These are phyloP conservation scores for Aspergillus ruber DNA, from an alignment of 2,329 filamentous ascomycete genomes.

Conservation along the genomic window DNA sequence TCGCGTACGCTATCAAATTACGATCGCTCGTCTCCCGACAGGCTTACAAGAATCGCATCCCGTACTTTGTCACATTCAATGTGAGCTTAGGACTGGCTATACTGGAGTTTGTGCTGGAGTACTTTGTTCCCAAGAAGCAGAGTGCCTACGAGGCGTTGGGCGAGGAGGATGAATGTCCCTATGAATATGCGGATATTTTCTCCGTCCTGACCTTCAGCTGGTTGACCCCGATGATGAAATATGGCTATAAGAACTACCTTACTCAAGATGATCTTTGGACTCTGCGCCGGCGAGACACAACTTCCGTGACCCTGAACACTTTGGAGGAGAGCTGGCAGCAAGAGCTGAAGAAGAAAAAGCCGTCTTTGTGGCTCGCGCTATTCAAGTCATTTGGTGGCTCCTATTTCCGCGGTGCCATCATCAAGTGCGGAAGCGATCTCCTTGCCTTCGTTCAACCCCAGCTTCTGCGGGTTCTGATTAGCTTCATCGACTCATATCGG, in stretches of 20 bases:
- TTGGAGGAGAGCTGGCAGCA: conserved; percentile 72
- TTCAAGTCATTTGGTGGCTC: conserved; percentile 79
- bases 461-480: conserved; percentile 74
- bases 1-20: conserved; percentile 73
- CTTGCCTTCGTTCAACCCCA: conserved; percentile 89
- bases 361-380: conserved; percentile 80
- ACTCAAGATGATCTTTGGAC: conserved; percentile 97
- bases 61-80: conserved; percentile 73
- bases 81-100: conserved; percentile 64
- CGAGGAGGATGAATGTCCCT: conserved; percentile 60
- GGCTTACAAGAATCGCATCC: conserved; percentile 57
- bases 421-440: conserved; percentile 83
- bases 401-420: conserved; percentile 72
- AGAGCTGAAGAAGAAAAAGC: conserved; percentile 66
- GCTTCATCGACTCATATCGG: conserved; percentile 73
- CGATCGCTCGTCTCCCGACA: conserved; percentile 78
- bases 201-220: conserved; percentile 90
- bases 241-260: conserved; percentile 83
- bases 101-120: conserved; percentile 71
- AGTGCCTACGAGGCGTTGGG: conserved; percentile 63
- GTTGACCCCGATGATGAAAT: conserved; percentile 98
- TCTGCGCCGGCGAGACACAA: conserved; percentile 71
- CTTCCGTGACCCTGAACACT: conserved; percentile 61
- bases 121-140: conserved; percentile 73
- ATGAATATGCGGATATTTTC: conserved; percentile 90